Base-by-base conservation (phyloP, 208 protist genomes). In the Wallacemonas sp. region DNA sequence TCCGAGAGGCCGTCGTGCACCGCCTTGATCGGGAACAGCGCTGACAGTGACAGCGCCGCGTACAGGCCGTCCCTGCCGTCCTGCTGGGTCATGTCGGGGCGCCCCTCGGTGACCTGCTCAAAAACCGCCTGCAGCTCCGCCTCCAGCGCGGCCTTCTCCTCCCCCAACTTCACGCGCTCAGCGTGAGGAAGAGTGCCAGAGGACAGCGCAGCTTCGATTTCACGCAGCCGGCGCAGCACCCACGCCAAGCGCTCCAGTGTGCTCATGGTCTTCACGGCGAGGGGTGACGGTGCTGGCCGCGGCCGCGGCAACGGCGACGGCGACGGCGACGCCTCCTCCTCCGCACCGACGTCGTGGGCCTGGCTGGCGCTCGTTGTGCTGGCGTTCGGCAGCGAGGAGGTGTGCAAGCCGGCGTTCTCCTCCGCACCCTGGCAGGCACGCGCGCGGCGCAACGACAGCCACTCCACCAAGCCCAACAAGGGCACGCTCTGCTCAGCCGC, bases 401-500 rank as follows among this genome's bases (percentile, higher is more conserved):
- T 12, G 59, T 78, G 81, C 1, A 59, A 62, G 0, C 20, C 20
- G n/a, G 45, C 52, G 23, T 77, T 49, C 26, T 82, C 80, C 29
- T 84, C 70, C 23, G 44, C 22, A 20, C 67, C 66, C 20, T 64
- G 74, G 10, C 77, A 68, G 1, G 77, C 67, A 28, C 72, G 46
- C 12, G 76, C 74, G 39, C 68, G 67, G 12, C 78, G 76, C 45
- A 84, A 36, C 0, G 70, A 72, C 2, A 76, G 38, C 80, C 80
- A 86, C 55, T 85, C 80, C 12, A 79, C 80, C 28, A 90, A 72
- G 2, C 52, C 48, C n/a, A 86, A 42, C 59, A 90, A 72, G 0
- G 83, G 61, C n/a, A 80, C 48, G 12, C 39, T 61, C 26, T 63
- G 31, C 14, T 28, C 39, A 49, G 57, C 20, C 3, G 57, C 20